These are phyloP conservation scores for Fusarium ambrosium DNA, from an alignment of 2,329 filamentous ascomycete species.

Conservation along the genomic window DNA sequence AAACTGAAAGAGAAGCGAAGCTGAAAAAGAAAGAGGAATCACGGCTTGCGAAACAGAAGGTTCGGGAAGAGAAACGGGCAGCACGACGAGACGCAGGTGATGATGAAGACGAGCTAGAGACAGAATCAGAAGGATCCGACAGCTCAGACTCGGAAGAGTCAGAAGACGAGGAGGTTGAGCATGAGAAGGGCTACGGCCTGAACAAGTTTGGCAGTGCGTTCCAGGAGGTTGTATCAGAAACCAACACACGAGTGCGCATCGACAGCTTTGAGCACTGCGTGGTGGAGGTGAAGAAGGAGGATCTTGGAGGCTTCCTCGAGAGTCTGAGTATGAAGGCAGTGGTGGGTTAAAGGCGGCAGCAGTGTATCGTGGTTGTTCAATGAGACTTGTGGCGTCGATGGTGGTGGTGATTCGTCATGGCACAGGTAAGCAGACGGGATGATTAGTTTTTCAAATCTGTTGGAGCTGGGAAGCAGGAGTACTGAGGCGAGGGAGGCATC, in stretches of 20 bases:
- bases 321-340: constrained; percentile 92
- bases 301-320: constrained; percentile 90
- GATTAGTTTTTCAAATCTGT: constrained; percentile 22
- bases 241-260: constrained; percentile 88
- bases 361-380: not conserved
- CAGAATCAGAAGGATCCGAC: constrained; percentile 59
- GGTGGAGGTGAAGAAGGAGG: constrained; percentile 97
- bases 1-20: constrained; percentile 74
- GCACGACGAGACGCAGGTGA: constrained; percentile 64
- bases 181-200: constrained; percentile 77
- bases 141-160: constrained; percentile 60
- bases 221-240: constrained; percentile 93
- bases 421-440: constrained; percentile 16
- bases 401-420: constrained; percentile 16
- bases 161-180: constrained; percentile 66
- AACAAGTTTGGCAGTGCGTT: constrained; percentile 97
- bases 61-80: constrained; percentile 72
- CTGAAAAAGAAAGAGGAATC: constrained; percentile 72
- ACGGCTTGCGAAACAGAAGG: constrained; percentile 68
- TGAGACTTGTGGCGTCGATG: constrained; percentile 15
- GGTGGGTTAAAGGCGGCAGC: constrained; percentile 63
- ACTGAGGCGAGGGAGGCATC: constrained; percentile 11
- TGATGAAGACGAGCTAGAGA: constrained; percentile 64
- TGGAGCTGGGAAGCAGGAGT: constrained; percentile 24
- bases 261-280: constrained; percentile 98